Base-by-base conservation (phyloP, 1,284 basidiomycete species). In the Irpex sp. region DNA sequence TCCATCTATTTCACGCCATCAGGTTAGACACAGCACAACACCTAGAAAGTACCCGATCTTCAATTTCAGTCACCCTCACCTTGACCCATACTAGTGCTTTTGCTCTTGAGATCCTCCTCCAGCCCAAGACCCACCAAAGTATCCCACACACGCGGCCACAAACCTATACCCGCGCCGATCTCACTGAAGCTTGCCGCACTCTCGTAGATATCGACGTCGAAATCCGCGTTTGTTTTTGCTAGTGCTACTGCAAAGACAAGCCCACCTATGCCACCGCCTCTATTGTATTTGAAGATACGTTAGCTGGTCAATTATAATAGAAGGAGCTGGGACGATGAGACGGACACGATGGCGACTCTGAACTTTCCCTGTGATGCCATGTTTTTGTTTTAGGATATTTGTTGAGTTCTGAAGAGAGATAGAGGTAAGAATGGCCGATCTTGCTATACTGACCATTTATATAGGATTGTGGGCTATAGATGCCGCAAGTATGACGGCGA, bases 261-360 rank as follows among this genome's bases (percentile, higher is more conserved):
- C 2, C 78, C 78, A 23, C 75, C 73, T 48, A 80, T 79, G 0
- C 78, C 78, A 10, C 78, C 79, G 16, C 78, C 79, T 56, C 79
- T 62, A 36, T 9, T 8, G 33, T 33, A 7, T 33, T 33, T 7
- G 28, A 3, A 33, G 28, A 33, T 33, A n/a, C 45, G 16, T 14
- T 16, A 14, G 12, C 21, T 19, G 12, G 54, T 49, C 1, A 54
- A 39, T 33, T 39, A 36, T 10, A 16, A 35, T n/a, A 54, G 52
- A 16, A 16, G 19, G 49, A 19, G 36, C 19, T 56, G 6, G 33
- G 33, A 19, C 36, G 47, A 14, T 45, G 7, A 12, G 18, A 21
- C 48, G 16, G 28, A 36, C 14, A 59, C 61, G 21, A 63, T 54
- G 6, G 59, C 62, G 4, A 63, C 52, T 4, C 51, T 49, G 19